phyloP scores from a whole-genome alignment of 495 filamentous ascomycete species.

The Ramalina intermedia region DNA sequence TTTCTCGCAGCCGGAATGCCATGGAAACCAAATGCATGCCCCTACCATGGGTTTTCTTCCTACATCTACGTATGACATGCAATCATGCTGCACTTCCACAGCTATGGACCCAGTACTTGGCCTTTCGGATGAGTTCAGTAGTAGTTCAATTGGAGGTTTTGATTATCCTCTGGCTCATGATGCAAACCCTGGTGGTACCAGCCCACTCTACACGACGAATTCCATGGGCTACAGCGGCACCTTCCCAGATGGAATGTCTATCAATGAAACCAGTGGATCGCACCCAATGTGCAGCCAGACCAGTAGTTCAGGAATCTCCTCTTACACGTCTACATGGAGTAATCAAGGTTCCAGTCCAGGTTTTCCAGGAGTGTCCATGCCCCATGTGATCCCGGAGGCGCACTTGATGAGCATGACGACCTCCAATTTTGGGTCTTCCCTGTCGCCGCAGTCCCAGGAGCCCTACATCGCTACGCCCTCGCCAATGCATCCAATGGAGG shows the following conservation, averaged over 20 bases:
- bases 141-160: no score
- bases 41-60: no score
- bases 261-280: not conserved
- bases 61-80: no score
- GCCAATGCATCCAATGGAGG: not conserved
- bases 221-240: no score
- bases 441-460: not conserved
- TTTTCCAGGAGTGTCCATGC: not conserved
- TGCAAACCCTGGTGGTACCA: no score
- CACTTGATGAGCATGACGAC: not conserved
- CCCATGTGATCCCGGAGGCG: not conserved
- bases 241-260: not conserved
- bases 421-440: not conserved
- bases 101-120: no score
- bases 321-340: not conserved
- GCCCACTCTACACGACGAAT: no score
- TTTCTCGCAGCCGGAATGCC: no score
- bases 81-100: no score
- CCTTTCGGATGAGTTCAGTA: no score
- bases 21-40: no score
- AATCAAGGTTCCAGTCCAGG: not conserved
- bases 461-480: not conserved
- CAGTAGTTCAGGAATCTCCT: not conserved
- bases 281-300: slow-evolving; percentile 1
- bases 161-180: no score